phyloP scores from a whole-genome alignment of 345 rosid genomes.

The Salix brachista region DNA sequence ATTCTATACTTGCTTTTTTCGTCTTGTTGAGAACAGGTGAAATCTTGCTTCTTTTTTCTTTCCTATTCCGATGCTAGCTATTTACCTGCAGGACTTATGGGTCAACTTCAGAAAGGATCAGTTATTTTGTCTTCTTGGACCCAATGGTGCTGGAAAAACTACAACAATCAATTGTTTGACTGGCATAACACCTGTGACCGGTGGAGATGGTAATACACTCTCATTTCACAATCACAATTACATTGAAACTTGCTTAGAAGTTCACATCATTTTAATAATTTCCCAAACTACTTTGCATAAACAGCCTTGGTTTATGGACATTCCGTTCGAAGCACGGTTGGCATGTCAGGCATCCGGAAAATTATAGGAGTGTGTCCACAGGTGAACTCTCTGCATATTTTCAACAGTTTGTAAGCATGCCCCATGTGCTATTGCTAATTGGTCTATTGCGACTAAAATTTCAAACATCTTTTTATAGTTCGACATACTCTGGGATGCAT shows the following conservation, averaged over 20 bases:
- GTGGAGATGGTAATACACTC: conserved; percentile 67
- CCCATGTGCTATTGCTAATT: neutral
- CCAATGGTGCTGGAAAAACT: conserved; percentile 95
- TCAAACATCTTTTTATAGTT: conserved; percentile 38
- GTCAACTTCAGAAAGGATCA: conserved; percentile 79
- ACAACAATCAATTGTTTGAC: conserved; percentile 80
- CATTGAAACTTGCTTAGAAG: neutral
- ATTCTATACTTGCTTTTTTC: no score
- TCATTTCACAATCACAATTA: neutral
- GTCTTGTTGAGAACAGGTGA: neutral
- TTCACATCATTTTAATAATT: neutral
- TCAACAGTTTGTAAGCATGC: neutral
- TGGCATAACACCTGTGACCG: conserved; percentile 73
- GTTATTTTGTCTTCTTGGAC: conserved; percentile 92
- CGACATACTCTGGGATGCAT: conserved; percentile 86
- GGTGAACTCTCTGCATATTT: conserved; percentile 33
- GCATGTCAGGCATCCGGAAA: conserved; percentile 77
- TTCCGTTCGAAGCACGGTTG: conserved; percentile 71
- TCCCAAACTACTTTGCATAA: neutral
- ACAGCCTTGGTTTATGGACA: conserved; percentile 73
- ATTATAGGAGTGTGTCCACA: conserved; percentile 93
- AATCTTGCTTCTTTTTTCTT: neutral
- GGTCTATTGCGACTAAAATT: conserved; percentile 11
- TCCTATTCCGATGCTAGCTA: neutral
- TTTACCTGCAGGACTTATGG: conserved; percentile 64